Percentiles rank a stretch among this genome's conserved stretches.
Evolutionary conservation across 257 asterid genomes (phyloP).

Genomic region (Primulina tabacum): DNA sequence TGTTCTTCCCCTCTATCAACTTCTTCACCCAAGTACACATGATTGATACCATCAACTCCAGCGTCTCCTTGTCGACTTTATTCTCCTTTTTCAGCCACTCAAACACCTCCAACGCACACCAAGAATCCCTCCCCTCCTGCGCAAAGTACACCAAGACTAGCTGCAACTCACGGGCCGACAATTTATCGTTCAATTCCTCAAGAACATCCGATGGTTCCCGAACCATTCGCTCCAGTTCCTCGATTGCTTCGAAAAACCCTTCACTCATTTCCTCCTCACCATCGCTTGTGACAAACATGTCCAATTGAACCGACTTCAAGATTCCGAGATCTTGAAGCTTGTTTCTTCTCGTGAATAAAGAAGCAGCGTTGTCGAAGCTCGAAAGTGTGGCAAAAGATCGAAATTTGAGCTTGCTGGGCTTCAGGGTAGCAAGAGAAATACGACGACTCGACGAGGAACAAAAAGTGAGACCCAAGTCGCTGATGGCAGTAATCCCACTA

Average conservation of each 20-base stretch:
- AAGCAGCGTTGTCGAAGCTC: not conserved
- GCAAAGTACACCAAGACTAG: slow-evolving; percentile 83
- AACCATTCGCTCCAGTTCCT: slow-evolving; percentile 85
- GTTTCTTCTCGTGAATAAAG: slow-evolving; percentile 21
- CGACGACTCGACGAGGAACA: slow-evolving; percentile 25
- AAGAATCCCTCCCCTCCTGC: slow-evolving; percentile 95
- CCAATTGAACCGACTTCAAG: slow-evolving; percentile 68
- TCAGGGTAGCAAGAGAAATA: slow-evolving; percentile 25
- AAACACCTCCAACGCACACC: slow-evolving; percentile 95
- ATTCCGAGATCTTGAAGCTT: slow-evolving; percentile 30
- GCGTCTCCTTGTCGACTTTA: slow-evolving; percentile 84
- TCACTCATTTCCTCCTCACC: slow-evolving; percentile 85
- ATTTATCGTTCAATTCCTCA: slow-evolving; percentile 73
- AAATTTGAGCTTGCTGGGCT: slow-evolving; percentile 25
- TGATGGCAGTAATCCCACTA: slow-evolving; percentile 39
- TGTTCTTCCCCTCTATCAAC: slow-evolving; percentile 64
- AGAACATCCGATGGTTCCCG: slow-evolving; percentile 97
- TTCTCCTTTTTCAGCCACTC: slow-evolving; percentile 98
- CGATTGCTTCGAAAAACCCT: slow-evolving; percentile 87
- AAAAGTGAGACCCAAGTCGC: slow-evolving; percentile 32
- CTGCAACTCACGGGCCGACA: slow-evolving; percentile 84
- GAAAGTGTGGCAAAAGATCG: slow-evolving; percentile 26
- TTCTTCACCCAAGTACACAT: slow-evolving; percentile 94
- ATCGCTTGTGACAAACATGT: slow-evolving; percentile 65
- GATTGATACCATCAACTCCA: slow-evolving; percentile 93